phyloP scores from a whole-genome alignment of 164 flowering plant genomes.

The Aristolochia contorta region DNA sequence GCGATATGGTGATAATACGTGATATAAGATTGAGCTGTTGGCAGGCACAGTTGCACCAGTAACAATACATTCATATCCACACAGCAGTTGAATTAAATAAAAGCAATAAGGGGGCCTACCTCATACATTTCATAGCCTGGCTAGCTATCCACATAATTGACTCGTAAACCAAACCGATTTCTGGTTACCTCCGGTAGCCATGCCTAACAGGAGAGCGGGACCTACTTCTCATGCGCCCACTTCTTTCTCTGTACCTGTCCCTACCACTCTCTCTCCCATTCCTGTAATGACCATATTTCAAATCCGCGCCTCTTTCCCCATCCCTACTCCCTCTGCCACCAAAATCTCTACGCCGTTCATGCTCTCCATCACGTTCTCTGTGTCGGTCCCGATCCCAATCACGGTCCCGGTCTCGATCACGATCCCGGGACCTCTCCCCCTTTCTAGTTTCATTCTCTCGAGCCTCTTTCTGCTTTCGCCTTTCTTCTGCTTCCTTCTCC shows the following conservation, averaged over 20 bases:
- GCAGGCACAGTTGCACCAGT: slow-evolving; percentile 32
- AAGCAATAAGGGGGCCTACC: slow-evolving; percentile 43
- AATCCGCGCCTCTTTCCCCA: slow-evolving; percentile 42
- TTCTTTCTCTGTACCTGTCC: slow-evolving; percentile 48
- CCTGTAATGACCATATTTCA: slow-evolving; percentile 39
- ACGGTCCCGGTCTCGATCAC: slow-evolving; percentile 43
- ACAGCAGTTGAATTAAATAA: slow-evolving; percentile 23
- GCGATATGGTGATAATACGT: slow-evolving; percentile 39
- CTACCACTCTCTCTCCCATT: slow-evolving; percentile 70
- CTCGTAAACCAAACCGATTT: slow-evolving; percentile 46
- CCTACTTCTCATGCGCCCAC: slow-evolving; percentile 42
- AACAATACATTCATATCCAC: slow-evolving; percentile 22
- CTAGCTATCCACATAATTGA: slow-evolving; percentile 26
- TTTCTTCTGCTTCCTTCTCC: slow-evolving; percentile 91
- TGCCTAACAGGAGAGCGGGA: slow-evolving; percentile 73
- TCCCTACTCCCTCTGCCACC: slow-evolving; percentile 58
- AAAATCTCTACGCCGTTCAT: slow-evolving; percentile 53
- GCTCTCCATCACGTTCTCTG: slow-evolving; percentile 19
- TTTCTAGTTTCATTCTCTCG: slow-evolving; percentile 62
- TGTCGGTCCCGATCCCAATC: slow-evolving; percentile 23
- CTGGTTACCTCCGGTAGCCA: slow-evolving; percentile 55
- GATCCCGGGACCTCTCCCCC: slow-evolving; percentile 55
- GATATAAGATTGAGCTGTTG: slow-evolving; percentile 58
- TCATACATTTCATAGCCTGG: slow-evolving; percentile 35
- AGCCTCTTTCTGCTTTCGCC: slow-evolving; percentile 60